Conservation (phyloP, 2,329 filamentous ascomycete genomes). For the Scedosporium aurantiacum region DNA sequence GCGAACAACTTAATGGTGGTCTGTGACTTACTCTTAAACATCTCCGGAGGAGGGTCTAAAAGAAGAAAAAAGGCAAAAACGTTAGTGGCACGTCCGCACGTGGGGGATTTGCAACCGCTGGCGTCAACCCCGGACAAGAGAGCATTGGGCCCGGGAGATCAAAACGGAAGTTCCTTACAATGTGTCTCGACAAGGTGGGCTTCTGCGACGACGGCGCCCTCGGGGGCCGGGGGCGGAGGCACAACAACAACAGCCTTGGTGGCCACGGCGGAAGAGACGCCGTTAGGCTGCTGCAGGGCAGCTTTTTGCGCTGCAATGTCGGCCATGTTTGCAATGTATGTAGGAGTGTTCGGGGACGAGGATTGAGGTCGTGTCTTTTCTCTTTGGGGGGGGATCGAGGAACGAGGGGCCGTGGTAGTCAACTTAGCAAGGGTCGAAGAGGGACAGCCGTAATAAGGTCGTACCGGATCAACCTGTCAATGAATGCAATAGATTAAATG, state of each 20-base stretch:
- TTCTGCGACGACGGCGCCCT: conserved; percentile 53
- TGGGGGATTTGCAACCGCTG: background rate
- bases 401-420: too few relatives aligned
- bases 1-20: background rate
- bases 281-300: background rate
- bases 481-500: background rate
- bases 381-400: too few relatives aligned
- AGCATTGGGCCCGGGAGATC: background rate
- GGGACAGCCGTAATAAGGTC: too few relatives aligned
- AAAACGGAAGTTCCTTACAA: conserved; percentile 33
- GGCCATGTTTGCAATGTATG: conserved; percentile 1
- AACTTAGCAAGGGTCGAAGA: too few relatives aligned
- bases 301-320: background rate
- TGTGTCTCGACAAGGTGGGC: conserved; percentile 68
- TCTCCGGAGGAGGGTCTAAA: conserved; percentile 52
- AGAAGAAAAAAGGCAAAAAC: background rate
- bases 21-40: conserved; percentile 51
- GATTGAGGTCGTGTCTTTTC: background rate
- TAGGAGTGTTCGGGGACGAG: background rate
- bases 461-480: too few relatives aligned
- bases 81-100: background rate
- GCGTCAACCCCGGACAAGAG: background rate
- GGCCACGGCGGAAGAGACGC: background rate
- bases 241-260: background rate
- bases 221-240: conserved; percentile 4